Percentiles rank a stretch among this genome's conserved stretches.
These are phyloP conservation scores for Fusarium torulosum DNA, from an alignment of 2,329 filamentous ascomycete genomes.

Conservation along the genomic window DNA sequence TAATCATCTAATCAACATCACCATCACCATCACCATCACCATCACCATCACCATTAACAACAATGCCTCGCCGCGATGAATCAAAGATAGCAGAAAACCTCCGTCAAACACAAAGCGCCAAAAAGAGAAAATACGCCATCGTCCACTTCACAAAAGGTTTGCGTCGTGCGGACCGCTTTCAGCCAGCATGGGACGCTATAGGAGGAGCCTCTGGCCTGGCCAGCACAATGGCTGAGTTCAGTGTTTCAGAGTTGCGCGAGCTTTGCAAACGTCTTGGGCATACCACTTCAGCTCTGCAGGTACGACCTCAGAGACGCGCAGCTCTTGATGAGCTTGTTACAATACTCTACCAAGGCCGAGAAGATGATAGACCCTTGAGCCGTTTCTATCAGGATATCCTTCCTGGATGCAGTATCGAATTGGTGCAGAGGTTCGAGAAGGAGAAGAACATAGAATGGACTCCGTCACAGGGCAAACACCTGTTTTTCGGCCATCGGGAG, in stretches of 20 bases:
- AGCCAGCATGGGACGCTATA: slow-evolving; percentile 39
- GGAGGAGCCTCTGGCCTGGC: slow-evolving; percentile 43
- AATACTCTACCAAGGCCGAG: slow-evolving; percentile 22
- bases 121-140: slow-evolving; percentile 34
- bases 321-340: slow-evolving; percentile 40
- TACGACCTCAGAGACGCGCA: slow-evolving; percentile 38
- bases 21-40: not conserved
- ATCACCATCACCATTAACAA: not conserved
- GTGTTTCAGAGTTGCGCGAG: slow-evolving; percentile 38
- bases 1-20: not conserved
- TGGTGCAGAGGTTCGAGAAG: slow-evolving; percentile 41
- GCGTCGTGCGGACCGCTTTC: slow-evolving; percentile 40
- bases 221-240: slow-evolving; percentile 45
- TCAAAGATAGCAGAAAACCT: slow-evolving; percentile 20
- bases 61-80: slow-evolving; percentile 20
- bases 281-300: slow-evolving; percentile 39
- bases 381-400: slow-evolving; percentile 44
- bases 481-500: slow-evolving; percentile 36
- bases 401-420: slow-evolving; percentile 38
- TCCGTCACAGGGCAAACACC: slow-evolving; percentile 13
- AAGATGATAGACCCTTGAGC: slow-evolving; percentile 40
- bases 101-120: slow-evolving; percentile 36
- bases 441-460: slow-evolving; percentile 31
- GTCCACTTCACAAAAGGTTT: slow-evolving; percentile 37
- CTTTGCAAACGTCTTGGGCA: slow-evolving; percentile 40